phyloP scores from a whole-genome alignment of 345 rosid genomes.

The Angophora floribunda region DNA sequence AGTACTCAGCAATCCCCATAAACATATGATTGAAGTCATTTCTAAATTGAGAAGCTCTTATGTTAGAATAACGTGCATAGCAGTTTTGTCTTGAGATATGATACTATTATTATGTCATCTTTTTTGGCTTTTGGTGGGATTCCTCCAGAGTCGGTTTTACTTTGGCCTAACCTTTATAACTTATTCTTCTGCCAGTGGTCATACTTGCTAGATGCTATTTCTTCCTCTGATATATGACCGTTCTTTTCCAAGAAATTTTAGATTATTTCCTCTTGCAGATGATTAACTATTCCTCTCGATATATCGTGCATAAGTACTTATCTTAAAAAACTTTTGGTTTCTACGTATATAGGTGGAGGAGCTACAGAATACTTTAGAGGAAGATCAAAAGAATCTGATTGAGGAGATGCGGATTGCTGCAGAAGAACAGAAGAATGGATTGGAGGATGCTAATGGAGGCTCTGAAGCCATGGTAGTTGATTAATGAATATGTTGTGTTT shows the following conservation, averaged over 20 bases:
- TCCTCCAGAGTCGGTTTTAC: not conserved
- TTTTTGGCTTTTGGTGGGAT: not conserved
- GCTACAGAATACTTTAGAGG: constrained; percentile 82
- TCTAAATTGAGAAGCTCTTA: not conserved
- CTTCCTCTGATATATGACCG: not conserved
- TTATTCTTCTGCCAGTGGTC: not conserved
- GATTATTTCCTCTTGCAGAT: not conserved
- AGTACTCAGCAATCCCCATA: not conserved
- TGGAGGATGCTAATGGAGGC: constrained; percentile 44
- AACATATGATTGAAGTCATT: not conserved
- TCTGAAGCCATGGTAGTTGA: constrained; percentile 56
- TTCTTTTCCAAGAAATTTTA: not conserved
- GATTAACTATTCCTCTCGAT: not conserved
- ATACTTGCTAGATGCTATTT: not conserved
- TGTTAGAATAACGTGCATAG: not conserved
- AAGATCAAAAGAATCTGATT: constrained; percentile 77
- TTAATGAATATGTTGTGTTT: constrained; percentile 1
- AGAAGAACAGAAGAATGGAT: constrained; percentile 67
- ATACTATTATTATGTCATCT: not conserved
- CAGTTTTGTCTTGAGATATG: not conserved
- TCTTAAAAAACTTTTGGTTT: not conserved
- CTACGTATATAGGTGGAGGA: constrained; percentile 62
- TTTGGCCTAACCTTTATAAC: not conserved
- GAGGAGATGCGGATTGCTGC: constrained; percentile 75
- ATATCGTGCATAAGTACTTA: not conserved